A percentile compares a stretch with the other conserved stretches of the same genome.
phyloP scores from a whole-genome alignment of 768 basidiomycete genomes.

The Sporobolomyces phaffii region DNA sequence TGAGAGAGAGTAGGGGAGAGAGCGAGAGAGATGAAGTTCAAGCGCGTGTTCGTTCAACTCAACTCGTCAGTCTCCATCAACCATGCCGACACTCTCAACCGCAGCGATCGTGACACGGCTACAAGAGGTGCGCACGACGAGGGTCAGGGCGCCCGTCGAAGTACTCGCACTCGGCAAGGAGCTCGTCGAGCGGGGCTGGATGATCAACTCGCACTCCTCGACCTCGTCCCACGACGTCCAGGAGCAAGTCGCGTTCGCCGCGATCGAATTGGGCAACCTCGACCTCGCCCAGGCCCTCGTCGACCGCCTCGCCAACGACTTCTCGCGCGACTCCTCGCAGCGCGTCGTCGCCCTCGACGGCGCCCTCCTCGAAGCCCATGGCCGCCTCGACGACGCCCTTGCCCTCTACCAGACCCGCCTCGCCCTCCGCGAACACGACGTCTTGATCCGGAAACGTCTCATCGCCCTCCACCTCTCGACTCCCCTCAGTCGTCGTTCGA shows the following conservation, averaged over 20 bases:
- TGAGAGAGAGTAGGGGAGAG: too few relatives aligned
- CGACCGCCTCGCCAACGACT: conserved; percentile 58
- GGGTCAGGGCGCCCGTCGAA: too few relatives aligned
- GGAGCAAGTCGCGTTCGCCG: too few relatives aligned
- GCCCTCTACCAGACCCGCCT: conserved; percentile 61
- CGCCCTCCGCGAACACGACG: conserved; percentile 61
- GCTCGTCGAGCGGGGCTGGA: neutral
- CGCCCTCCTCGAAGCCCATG: conserved; percentile 67
- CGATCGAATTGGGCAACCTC: too few relatives aligned
- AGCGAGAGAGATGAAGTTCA: too few relatives aligned
- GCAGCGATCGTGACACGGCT: too few relatives aligned
- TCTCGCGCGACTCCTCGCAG: conserved; percentile 60
- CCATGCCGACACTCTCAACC: too few relatives aligned
- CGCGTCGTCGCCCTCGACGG: conserved; percentile 72
- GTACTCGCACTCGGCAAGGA: too few relatives aligned
- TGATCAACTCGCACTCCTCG: neutral
- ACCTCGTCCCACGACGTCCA: too few relatives aligned
- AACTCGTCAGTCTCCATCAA: too few relatives aligned
- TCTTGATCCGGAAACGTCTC: conserved; percentile 70
- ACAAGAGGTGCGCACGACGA: too few relatives aligned
- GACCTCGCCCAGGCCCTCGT: conserved; percentile 56
- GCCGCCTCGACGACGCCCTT: conserved; percentile 56
- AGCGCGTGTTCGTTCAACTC: too few relatives aligned
- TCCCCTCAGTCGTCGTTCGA: conserved; percentile 37
- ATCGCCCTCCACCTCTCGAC: conserved; percentile 62